Evolutionary conservation across 371 early-diverging fungal species (phyloP).

Genomic region (Mucor piriformis): DNA sequence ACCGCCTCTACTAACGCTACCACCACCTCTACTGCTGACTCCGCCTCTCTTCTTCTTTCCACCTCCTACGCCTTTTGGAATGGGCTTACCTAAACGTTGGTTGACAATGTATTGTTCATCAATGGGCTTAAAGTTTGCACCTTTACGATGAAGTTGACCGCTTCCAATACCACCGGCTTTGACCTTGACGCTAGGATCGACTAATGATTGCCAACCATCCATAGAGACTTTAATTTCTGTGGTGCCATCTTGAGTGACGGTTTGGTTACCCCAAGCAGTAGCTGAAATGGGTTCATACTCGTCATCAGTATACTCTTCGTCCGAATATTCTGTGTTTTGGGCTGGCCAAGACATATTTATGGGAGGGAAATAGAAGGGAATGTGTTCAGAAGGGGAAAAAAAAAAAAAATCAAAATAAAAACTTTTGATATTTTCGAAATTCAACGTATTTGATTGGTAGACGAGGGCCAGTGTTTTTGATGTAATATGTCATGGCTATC

Average conservation of each 20-base stretch:
- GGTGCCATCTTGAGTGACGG: constrained; percentile 8
- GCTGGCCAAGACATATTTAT: neutral
- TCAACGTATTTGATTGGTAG: too few relatives aligned
- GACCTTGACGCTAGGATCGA: constrained; percentile 45
- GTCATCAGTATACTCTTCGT: constrained; percentile 4
- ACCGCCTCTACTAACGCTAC: too few relatives aligned
- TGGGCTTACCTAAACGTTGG: constrained; percentile 40
- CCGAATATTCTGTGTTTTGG: neutral
- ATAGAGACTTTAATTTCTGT: constrained; percentile 31
- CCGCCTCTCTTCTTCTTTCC: constrained; percentile 28
- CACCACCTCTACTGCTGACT: neutral
- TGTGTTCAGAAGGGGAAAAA: too few relatives aligned
- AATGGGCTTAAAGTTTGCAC: constrained; percentile 49
- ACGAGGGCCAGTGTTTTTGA: too few relatives aligned
- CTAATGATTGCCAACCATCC: constrained; percentile 42
- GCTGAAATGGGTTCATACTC: constrained; percentile 8
- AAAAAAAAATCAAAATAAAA: too few relatives aligned
- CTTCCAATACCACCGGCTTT: constrained; percentile 43
- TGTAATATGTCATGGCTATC: too few relatives aligned
- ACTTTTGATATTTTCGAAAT: too few relatives aligned
- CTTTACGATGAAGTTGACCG: constrained; percentile 51
- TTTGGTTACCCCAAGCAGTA: constrained; percentile 12
- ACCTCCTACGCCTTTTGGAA: constrained; percentile 22
- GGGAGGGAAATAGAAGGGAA: too few relatives aligned
- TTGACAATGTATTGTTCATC: constrained; percentile 45